A percentile compares a stretch with the other conserved stretches of the same genome.
These are phyloP conservation scores for Podospora bellae-mahoneyi DNA, from an alignment of 495 filamentous ascomycete genomes.

Conservation along the genomic window DNA sequence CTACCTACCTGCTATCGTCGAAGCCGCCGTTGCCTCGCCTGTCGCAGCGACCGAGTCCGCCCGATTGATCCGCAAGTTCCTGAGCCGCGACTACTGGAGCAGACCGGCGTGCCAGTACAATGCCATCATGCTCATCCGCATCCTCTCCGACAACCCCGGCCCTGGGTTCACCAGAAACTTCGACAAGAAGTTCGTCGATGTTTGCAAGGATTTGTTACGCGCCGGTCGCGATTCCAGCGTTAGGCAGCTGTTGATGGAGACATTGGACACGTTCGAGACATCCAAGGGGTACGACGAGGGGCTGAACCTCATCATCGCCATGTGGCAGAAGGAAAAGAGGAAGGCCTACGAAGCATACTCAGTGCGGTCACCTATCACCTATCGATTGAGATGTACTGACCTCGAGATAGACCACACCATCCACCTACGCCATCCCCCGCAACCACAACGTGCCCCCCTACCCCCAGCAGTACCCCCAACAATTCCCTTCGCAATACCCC, in stretches of 20 bases:
- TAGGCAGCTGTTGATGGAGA: constrained; percentile 81
- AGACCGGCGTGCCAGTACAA: constrained; percentile 82
- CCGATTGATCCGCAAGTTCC: constrained; percentile 72
- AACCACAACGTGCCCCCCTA: neutral
- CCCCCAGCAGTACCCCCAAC: constrained; percentile 14
- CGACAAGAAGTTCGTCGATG: constrained; percentile 72
- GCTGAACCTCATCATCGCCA: constrained; percentile 60
- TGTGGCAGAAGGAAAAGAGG: constrained; percentile 89
- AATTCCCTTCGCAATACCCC: neutral
- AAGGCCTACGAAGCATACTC: constrained; percentile 47
- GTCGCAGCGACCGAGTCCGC: constrained; percentile 76
- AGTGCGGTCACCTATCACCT: constrained; percentile 30
- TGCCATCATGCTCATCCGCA: constrained; percentile 91
- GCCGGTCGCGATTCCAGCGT: constrained; percentile 70
- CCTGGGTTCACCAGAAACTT: constrained; percentile 81
- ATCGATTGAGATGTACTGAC: neutral
- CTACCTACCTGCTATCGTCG: constrained; percentile 91
- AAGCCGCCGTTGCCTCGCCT: constrained; percentile 88
- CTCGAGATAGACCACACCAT: neutral
- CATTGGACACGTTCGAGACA: constrained; percentile 68
- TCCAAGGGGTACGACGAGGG: constrained; percentile 70
- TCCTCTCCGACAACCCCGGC: constrained; percentile 89
- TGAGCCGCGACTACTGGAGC: constrained; percentile 60
- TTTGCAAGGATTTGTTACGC: constrained; percentile 71
- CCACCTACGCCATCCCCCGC: neutral